A percentile compares a stretch with the other conserved stretches of the same genome.
Conservation (phyloP, 768 basidiomycete genomes). For the Tylopilus sp. region DNA sequence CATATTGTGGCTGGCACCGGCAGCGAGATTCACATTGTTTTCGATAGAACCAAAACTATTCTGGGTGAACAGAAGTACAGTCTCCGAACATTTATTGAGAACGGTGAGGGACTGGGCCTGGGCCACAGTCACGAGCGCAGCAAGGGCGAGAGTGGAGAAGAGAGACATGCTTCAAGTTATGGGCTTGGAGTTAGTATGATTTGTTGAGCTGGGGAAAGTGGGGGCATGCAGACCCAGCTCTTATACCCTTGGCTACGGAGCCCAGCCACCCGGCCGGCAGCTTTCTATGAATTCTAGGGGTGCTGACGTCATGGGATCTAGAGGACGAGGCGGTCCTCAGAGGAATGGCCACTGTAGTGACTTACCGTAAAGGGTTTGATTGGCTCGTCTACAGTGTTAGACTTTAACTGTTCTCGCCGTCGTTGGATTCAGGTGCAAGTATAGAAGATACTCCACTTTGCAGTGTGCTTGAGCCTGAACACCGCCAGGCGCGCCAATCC, state of each 20-base stretch:
- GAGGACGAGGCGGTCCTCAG: neutral
- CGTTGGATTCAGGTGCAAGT: too few species aligned
- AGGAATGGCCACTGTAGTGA: too few species aligned
- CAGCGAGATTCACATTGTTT: constrained; percentile 25
- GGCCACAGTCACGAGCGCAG: constrained; percentile 16
- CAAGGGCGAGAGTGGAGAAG: constrained; percentile 18
- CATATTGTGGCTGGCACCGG: constrained; percentile 25
- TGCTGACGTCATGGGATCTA: neutral
- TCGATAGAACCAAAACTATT: constrained; percentile 26
- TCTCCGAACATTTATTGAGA: constrained; percentile 22
- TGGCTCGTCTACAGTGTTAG: too few species aligned
- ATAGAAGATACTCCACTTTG: too few species aligned
- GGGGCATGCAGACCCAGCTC: neutral
- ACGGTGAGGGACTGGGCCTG: constrained; percentile 31
- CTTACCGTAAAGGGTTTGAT: too few species aligned
- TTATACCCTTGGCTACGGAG: constrained; percentile 13
- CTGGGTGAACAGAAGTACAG: constrained; percentile 30
- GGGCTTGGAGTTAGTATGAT: neutral
- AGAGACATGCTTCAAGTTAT: constrained; percentile 22
- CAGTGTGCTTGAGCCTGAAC: too few species aligned
- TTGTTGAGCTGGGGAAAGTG: neutral
- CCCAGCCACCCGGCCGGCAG: neutral
- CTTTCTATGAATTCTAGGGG: neutral
- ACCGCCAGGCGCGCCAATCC: too few species aligned
- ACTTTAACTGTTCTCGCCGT: too few species aligned